Percentiles rank a stretch among this genome's conserved stretches.
These are phyloP conservation scores for Bisporella sp. DNA, from an alignment of 2,329 filamentous ascomycete species.

Conservation along the genomic window DNA sequence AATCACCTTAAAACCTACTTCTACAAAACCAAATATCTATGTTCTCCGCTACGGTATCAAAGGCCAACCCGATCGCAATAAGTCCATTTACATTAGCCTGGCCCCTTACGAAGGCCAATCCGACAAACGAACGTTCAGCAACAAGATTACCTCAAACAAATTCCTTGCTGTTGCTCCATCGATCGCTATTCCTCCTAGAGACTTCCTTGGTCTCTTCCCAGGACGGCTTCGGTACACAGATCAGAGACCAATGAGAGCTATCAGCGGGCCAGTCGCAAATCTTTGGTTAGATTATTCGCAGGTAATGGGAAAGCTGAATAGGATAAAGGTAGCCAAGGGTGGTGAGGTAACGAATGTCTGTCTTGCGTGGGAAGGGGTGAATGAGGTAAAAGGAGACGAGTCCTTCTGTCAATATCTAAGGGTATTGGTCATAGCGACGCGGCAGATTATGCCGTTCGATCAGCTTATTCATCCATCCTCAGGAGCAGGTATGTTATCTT, in stretches of 20 bases:
- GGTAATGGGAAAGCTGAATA: slow-evolving; percentile 4
- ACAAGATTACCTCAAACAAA: slow-evolving; percentile 1
- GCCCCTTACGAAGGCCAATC: slow-evolving; percentile 4
- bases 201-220: slow-evolving; percentile 6
- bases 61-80: slow-evolving; percentile 2
- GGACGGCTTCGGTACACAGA: slow-evolving; percentile 4
- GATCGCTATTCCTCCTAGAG: slow-evolving; percentile 2
- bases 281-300: slow-evolving; percentile 6
- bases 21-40: slow-evolving; percentile 5
- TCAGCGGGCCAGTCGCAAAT: slow-evolving; percentile 1
- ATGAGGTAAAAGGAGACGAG: slow-evolving; percentile 5
- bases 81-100: slow-evolving; percentile 3
- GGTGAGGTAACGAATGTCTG: slow-evolving; percentile 2
- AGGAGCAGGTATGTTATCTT: no score
- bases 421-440: slow-evolving; percentile 3
- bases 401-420: slow-evolving; percentile 3
- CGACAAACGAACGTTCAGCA: slow-evolving; percentile 1
- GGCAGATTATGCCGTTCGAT: slow-evolving; percentile 7
- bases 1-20: slow-evolving; percentile 1
- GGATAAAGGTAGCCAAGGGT: slow-evolving; percentile 5
- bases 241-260: slow-evolving; percentile 2
- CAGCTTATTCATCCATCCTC: neutral
- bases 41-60: slow-evolving; percentile 6
- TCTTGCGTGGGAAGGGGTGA: slow-evolving; percentile 8
- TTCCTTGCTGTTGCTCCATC: neutral